Base-by-base conservation (phyloP, 139 green algal species). In the Chlorella ohadii region DNA sequence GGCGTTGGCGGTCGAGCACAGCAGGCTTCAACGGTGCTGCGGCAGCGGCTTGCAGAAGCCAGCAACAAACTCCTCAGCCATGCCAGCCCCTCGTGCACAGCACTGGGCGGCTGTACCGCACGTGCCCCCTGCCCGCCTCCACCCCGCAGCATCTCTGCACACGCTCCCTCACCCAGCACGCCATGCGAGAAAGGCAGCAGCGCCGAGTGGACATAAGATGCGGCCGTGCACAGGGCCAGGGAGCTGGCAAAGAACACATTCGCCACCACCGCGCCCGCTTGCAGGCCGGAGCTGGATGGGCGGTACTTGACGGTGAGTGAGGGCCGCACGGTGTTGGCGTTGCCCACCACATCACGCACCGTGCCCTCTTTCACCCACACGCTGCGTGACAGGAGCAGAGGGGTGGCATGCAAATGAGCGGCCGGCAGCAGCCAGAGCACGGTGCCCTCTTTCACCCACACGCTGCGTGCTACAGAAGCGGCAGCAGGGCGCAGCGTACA, bases 261-360 rank as follows among this genome's bases (percentile, higher is more conserved):
- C 23, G 66, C 86, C 1, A 78, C 55, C 13, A 83, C 55, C 23
- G 78, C 76, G 20, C 47, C 68, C 44, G 51, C 51, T 59, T 81
- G 74, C 55, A 57, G 22, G 31, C 12, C 33, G 34, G 67, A 41
- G 34, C 16, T 12, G 34, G 67, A 22, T 4, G 86, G 86, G 23
- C 57, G 20, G 72, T 88, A 90, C 72, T 86, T 75, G 65, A 84
- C 47, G 2, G 84, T 83, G 3, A 77, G 25, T 3, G 68, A 61
- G 15, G 70, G 63, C 0, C 16, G 3, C 28, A 66, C 77, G 33
- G 23, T 72, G 83, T 88, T 86, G 51, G 17, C 63, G 57, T 88
- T 88, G 78, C 86, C 86, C 28, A 83, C 78, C 56, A 90, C 33
- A 39, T 88, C 83, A 2, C 36, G 28, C 36, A 85, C 57, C 2